A percentile compares a stretch with the other conserved stretches of the same genome.
Conservation (phyloP, 2,329 filamentous ascomycete species). For the Neoascochyta sp. region DNA sequence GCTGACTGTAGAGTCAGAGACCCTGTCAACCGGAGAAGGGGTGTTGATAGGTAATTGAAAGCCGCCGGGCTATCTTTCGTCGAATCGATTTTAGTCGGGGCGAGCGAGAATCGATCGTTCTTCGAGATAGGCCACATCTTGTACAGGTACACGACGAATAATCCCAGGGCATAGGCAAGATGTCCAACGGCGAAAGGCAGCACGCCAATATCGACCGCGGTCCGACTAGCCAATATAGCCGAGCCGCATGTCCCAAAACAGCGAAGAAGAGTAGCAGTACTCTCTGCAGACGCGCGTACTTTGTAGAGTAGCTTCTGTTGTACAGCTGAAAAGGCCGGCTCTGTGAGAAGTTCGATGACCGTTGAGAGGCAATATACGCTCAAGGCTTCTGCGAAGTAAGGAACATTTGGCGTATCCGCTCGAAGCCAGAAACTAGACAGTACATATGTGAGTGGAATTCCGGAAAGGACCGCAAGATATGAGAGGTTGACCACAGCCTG, state of each 20-base stretch:
- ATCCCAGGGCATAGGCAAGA: slow-evolving; percentile 65
- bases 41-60: slow-evolving; percentile 56
- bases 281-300: slow-evolving; percentile 77
- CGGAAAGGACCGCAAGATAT: slow-evolving; percentile 71
- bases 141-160: slow-evolving; percentile 68
- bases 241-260: slow-evolving; percentile 70
- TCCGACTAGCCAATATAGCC: slow-evolving; percentile 60
- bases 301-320: slow-evolving; percentile 78
- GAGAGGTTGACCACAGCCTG: slow-evolving; percentile 87
- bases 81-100: slow-evolving; percentile 46
- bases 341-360: slow-evolving; percentile 72
- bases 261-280: slow-evolving; percentile 71
- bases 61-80: slow-evolving; percentile 24
- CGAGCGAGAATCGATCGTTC: slow-evolving; percentile 64
- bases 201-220: slow-evolving; percentile 61
- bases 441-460: slow-evolving; percentile 59
- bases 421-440: slow-evolving; percentile 67
- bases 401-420: slow-evolving; percentile 52
- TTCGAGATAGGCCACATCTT: slow-evolving; percentile 57
- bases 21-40: slow-evolving; percentile 68
- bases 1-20: slow-evolving; percentile 84
- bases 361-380: slow-evolving; percentile 55
- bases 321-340: slow-evolving; percentile 85
- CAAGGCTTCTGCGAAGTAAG: slow-evolving; percentile 60
- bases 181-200: slow-evolving; percentile 89